Conservation (phyloP, 78 protist species). For the Salpingoeca rosetta region DNA sequence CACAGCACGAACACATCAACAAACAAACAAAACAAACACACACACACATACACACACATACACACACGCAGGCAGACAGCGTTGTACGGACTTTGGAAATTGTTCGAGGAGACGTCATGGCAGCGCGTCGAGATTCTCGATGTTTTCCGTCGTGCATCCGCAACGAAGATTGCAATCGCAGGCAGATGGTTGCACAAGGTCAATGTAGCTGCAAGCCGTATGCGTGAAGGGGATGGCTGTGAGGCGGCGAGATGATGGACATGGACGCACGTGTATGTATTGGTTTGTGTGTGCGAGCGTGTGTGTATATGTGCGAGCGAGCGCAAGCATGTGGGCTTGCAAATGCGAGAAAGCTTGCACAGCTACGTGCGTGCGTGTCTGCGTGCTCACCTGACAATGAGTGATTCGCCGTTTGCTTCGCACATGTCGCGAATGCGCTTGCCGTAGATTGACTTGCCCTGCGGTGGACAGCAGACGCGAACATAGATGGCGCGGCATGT, state of each 20-base stretch:
- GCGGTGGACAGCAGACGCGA: too few relatives aligned
- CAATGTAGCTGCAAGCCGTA: constrained; percentile 39
- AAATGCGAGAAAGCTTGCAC: background rate
- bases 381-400: background rate
- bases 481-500: too few relatives aligned
- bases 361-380: background rate
- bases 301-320: too few relatives aligned
- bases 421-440: background rate
- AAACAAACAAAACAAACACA: constrained; percentile 7
- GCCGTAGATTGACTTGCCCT: background rate
- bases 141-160: constrained; percentile 71
- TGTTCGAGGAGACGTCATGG: background rate
- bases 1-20: too few relatives aligned
- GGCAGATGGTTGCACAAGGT: constrained; percentile 17
- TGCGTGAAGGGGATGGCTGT: too few relatives aligned
- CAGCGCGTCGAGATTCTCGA: too few relatives aligned
- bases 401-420: background rate
- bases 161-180: constrained; percentile 64
- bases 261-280: too few relatives aligned
- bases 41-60: background rate
- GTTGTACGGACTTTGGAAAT: constrained; percentile 7
- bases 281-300: too few relatives aligned
- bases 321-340: too few relatives aligned
- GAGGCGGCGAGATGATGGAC: too few relatives aligned
- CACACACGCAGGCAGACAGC: too few relatives aligned